Base-by-base conservation (phyloP, 305 asterid species). In the Petunia hybrid region DNA sequence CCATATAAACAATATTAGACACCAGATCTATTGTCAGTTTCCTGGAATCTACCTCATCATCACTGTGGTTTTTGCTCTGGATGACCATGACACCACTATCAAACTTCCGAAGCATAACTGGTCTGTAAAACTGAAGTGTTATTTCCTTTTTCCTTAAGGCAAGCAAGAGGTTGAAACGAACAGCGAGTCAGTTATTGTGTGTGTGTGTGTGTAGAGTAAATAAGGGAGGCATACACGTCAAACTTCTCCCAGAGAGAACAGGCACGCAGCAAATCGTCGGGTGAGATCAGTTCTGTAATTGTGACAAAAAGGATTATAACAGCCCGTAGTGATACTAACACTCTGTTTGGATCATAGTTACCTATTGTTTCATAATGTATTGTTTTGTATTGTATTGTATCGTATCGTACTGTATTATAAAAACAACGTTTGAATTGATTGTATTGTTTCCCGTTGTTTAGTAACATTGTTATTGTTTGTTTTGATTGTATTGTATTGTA, bases 51-150 rank as follows among this genome's bases (percentile, higher is more conserved):
- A 95, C 99, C 97, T 95, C 97, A 76, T 92, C 96, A 45, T 95
- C 99, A 81, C 98, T 94, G 88, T 91, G 94, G 82, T 89, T 77
- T 91, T 90, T 95, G 88, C 88, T 92, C 88, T 94, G 99, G 87
- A 95, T 91, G 85, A 95, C 98, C 95, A 90, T 87, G 83, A 95
- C 99, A 74, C 98, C 99, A 79, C 99, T 95, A 76, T 95, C 99
- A 89, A 95, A 95, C 82, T 90, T 95, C 82, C 99, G 91, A 83
- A 95, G 97, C 93, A 90, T 92, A 83, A 95, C 92, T 13, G 97
- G 90, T 82, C 98, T 94, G 92, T 81, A 76, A 65, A 68, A 60
- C 56, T 38, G 48, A 85, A 74, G 56, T n/a, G 66, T 42, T 75
- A 67, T 48, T 70, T 64, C 77, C 78, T 71, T 36, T 36, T 51